Base-by-base conservation (phyloP, 805 yeast species). In the Grigorovia transvaalensis region DNA sequence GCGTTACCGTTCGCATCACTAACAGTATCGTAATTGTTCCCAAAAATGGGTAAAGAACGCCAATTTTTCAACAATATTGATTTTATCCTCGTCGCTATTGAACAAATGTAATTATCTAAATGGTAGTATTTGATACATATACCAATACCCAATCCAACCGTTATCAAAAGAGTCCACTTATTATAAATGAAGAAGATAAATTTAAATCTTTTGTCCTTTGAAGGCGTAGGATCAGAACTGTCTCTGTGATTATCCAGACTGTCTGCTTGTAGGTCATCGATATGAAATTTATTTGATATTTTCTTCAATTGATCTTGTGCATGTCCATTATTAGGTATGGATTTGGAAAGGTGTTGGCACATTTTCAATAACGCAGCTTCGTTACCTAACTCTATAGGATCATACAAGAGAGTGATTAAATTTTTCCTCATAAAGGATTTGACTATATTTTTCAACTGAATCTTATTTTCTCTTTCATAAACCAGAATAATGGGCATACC, bases 401-500 rank as follows among this genome's bases (percentile, higher is more conserved):
- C 62, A 47, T 59, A 61, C 35, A 64, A 49, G n/a, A 62, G 43
- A 11, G 60, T 54, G 8, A 65, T 50, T 19, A 59, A 47, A 11
- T 57, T 54, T 9, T 58, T 56, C 43, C 56, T 59, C 15, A 58
- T 44, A 47, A 54, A 58, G 1, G 61, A 53, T 23, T 58, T 59
- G n/a, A 64, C 41, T 7, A 59, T 47, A 48, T 57, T 59, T 47
- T 62, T 60, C 4, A 63, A 58, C 46, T 64, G 65, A 40, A 60
- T 56, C 19, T 55, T 56, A 50, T 62, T 62, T n/a, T 64, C 66
- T 15, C 56, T 52, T 29, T 64, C 63, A 46, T 62, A 63, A n/a
- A 65, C 55, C 6, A 65, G 58, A 33, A 63, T 56, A 5, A 65
- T 53, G 12, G 65, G 61, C 33, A 52, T 59, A 3, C 50, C 50